Evolutionary conservation across 2,329 filamentous ascomycete species (phyloP).

Genomic region (Fusarium cyanostomum): DNA sequence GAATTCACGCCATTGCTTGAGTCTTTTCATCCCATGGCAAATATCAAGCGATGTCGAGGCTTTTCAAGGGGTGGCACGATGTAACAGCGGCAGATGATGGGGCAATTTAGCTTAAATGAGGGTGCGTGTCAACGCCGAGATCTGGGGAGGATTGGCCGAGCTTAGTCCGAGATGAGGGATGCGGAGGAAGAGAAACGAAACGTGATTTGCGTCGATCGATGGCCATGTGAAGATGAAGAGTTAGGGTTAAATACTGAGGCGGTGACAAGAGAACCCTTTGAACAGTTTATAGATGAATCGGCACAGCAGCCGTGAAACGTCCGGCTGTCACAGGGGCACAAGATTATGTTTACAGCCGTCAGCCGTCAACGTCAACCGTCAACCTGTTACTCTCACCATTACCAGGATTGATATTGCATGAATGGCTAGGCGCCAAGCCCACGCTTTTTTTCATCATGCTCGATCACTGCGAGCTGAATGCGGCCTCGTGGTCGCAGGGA

Average conservation of each 20-base stretch:
- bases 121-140: constrained; percentile 16
- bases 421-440: background rate
- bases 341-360: background rate
- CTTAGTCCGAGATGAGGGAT: constrained; percentile 37
- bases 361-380: too few species aligned
- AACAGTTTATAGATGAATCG: too few species aligned
- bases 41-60: too few species aligned
- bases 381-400: background rate
- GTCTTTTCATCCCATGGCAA: too few species aligned
- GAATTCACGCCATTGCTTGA: background rate
- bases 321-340: background rate
- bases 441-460: background rate
- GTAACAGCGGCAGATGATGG: constrained; percentile 25
- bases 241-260: constrained; percentile 2
- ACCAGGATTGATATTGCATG: background rate
- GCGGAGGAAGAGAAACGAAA: constrained; percentile 13
- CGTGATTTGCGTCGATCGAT: constrained; percentile 9
- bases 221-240: constrained; percentile 19
- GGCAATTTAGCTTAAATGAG: constrained; percentile 14
- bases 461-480: background rate
- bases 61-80: constrained; percentile 15
- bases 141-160: constrained; percentile 31
- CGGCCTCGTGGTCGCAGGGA: background rate
- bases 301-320: too few species aligned
- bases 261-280: too few species aligned